phyloP scores from a whole-genome alignment of 305 asterid species.

The Ruellia speciosa region DNA sequence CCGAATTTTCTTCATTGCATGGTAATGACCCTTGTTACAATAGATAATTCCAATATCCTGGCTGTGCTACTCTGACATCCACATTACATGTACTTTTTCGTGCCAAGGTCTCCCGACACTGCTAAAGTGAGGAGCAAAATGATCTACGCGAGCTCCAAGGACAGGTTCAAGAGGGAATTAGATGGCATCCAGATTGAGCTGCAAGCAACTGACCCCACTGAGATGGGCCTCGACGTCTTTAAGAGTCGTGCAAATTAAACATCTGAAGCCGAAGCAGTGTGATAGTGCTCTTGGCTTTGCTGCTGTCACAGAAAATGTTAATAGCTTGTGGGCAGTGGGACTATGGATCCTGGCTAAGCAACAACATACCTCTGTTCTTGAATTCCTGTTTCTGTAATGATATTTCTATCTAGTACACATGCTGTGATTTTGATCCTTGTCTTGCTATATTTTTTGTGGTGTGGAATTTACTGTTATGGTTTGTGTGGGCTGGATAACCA shows the following conservation, averaged over 20 bases:
- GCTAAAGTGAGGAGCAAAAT: slow-evolving; percentile 35
- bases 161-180: slow-evolving; percentile 38
- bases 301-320: slow-evolving; percentile 25
- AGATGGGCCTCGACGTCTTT: slow-evolving; percentile 36
- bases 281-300: slow-evolving; percentile 23
- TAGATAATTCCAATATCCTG: no score
- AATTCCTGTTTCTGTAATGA: slow-evolving; percentile 15
- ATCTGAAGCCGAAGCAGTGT: slow-evolving; percentile 12
- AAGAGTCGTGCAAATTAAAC: slow-evolving; percentile 28
- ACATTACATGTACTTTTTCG: no score
- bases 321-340: slow-evolving; percentile 27
- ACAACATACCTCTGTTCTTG: slow-evolving; percentile 16
- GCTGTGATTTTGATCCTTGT: slow-evolving; percentile 20
- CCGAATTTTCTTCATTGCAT: slow-evolving; percentile 35
- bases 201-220: slow-evolving; percentile 33
- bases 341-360: slow-evolving; percentile 20
- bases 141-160: slow-evolving; percentile 40
- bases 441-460: slow-evolving; percentile 7
- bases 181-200: slow-evolving; percentile 36
- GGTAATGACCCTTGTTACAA: slow-evolving; percentile 17
- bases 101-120: slow-evolving; percentile 30
- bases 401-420: slow-evolving; percentile 14
- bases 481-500: slow-evolving; percentile 20
- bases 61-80: no score
- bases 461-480: slow-evolving; percentile 25